Evolutionary conservation across 2,329 filamentous ascomycete genomes (phyloP).

Genomic region (Pseudogymnoascus sp.): DNA sequence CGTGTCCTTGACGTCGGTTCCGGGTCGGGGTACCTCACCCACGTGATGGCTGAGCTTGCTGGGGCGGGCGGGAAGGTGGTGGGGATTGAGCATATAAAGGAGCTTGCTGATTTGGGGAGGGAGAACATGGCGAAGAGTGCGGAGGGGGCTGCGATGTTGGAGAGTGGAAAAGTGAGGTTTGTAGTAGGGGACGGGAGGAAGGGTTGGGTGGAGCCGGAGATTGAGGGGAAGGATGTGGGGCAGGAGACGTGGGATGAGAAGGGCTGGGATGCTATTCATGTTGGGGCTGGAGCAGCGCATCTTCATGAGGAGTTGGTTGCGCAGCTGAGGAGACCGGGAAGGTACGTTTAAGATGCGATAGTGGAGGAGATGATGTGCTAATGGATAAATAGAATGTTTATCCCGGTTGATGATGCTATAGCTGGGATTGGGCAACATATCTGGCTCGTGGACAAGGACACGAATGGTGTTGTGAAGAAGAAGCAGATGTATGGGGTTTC

Average conservation of each 20-base stretch:
- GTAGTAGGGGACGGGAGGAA: conserved; percentile 65
- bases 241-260: conserved; percentile 35
- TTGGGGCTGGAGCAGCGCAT: conserved; percentile 73
- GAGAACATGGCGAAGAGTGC: conserved; percentile 57
- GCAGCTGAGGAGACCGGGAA: conserved; percentile 71
- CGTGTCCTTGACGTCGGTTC: conserved; percentile 67
- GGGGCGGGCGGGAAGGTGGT: conserved; percentile 42
- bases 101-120: conserved; percentile 53
- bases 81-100: conserved; percentile 65
- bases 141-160: conserved; percentile 51
- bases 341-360: conserved; percentile 30
- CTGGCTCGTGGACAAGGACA: conserved; percentile 66
- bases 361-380: conserved; percentile 9
- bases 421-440: conserved; percentile 50
- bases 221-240: conserved; percentile 30
- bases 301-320: conserved; percentile 64
- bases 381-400: conserved; percentile 51
- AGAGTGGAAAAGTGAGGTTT: conserved; percentile 58
- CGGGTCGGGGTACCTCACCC: conserved; percentile 77
- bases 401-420: conserved; percentile 57
- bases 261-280: conserved; percentile 89
- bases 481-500: conserved; percentile 60
- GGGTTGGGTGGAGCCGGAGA: conserved; percentile 44
- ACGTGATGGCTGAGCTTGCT: conserved; percentile 64
- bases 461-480: conserved; percentile 50